A percentile compares a stretch with the other conserved stretches of the same genome.
phyloP scores from a whole-genome alignment of 2,329 filamentous ascomycete species.

The Fusarium redolens region DNA sequence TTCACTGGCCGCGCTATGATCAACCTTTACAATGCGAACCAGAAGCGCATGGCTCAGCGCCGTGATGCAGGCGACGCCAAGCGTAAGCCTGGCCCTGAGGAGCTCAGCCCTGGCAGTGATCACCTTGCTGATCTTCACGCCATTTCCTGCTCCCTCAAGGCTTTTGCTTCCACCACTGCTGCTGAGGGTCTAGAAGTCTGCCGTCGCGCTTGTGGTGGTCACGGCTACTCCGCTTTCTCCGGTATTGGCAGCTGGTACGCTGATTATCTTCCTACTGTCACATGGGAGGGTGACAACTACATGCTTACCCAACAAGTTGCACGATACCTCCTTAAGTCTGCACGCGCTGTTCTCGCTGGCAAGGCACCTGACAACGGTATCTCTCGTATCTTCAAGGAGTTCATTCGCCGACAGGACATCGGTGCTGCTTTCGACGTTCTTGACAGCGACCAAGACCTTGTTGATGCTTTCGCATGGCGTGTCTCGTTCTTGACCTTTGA shows the following conservation, averaged over 20 bases:
- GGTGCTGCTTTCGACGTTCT: slow-evolving; percentile 81
- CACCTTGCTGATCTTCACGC: slow-evolving; percentile 80
- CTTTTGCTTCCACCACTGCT: slow-evolving; percentile 76
- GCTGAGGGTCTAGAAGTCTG: slow-evolving; percentile 81
- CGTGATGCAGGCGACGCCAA: slow-evolving; percentile 54
- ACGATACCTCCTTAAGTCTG: slow-evolving; percentile 80
- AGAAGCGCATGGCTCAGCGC: slow-evolving; percentile 69
- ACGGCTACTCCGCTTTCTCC: slow-evolving; percentile 79
- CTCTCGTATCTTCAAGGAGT: slow-evolving; percentile 70
- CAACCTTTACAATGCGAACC: slow-evolving; percentile 76
- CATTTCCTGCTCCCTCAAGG: slow-evolving; percentile 81
- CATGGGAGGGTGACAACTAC: slow-evolving; percentile 85
- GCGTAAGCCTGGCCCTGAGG: slow-evolving; percentile 74
- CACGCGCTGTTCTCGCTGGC: slow-evolving; percentile 74
- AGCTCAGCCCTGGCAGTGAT: slow-evolving; percentile 71
- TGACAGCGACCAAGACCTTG: slow-evolving; percentile 75
- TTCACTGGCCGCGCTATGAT: slow-evolving; percentile 85
- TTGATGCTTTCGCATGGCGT: slow-evolving; percentile 80
- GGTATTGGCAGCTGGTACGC: slow-evolving; percentile 82
- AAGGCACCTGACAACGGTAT: slow-evolving; percentile 56
- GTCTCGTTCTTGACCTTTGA: slow-evolving; percentile 80
- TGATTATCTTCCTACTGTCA: slow-evolving; percentile 77
- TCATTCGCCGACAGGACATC: slow-evolving; percentile 73
- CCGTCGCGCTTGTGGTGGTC: slow-evolving; percentile 80
- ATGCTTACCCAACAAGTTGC: slow-evolving; percentile 86